A percentile compares a stretch with the other conserved stretches of the same genome.
phyloP scores from a whole-genome alignment of 768 basidiomycete genomes.

The Tricholoma furcatifolium region DNA sequence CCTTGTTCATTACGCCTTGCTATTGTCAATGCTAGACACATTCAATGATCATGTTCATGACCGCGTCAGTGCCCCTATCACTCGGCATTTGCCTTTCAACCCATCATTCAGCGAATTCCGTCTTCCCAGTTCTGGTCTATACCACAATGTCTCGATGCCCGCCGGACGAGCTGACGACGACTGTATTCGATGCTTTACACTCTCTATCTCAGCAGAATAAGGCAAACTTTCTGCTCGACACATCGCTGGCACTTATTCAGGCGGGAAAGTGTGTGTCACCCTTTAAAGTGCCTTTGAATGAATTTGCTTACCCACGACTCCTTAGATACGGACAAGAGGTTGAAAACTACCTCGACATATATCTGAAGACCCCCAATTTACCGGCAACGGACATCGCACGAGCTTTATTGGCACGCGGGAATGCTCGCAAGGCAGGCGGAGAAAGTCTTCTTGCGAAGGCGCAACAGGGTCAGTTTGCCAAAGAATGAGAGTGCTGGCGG shows the following conservation, averaged over 20 bases:
- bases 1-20: too few relatives aligned
- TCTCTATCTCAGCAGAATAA: conserved; percentile 42
- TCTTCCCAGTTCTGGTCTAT: too few relatives aligned
- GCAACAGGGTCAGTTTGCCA: conserved; percentile 47
- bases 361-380: conserved; percentile 59
- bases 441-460: conserved; percentile 56
- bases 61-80: too few relatives aligned
- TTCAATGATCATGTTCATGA: too few relatives aligned
- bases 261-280: conserved; percentile 44
- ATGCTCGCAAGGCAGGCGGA: conserved; percentile 54
- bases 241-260: conserved; percentile 45
- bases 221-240: conserved; percentile 51
- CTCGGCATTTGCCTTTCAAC: too few relatives aligned
- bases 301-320: neutral
- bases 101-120: too few relatives aligned
- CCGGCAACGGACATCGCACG: conserved; percentile 47
- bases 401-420: conserved; percentile 58
- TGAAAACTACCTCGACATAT: conserved; percentile 66
- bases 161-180: conserved; percentile 51
- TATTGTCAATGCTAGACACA: too few relatives aligned
- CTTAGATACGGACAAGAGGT: conserved; percentile 62
- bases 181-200: conserved; percentile 47
- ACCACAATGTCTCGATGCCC: conserved; percentile 22
- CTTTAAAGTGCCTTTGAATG: neutral
- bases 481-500: neutral